Base-by-base conservation (phyloP, 164 flowering plant genomes). In the Piper longum region DNA sequence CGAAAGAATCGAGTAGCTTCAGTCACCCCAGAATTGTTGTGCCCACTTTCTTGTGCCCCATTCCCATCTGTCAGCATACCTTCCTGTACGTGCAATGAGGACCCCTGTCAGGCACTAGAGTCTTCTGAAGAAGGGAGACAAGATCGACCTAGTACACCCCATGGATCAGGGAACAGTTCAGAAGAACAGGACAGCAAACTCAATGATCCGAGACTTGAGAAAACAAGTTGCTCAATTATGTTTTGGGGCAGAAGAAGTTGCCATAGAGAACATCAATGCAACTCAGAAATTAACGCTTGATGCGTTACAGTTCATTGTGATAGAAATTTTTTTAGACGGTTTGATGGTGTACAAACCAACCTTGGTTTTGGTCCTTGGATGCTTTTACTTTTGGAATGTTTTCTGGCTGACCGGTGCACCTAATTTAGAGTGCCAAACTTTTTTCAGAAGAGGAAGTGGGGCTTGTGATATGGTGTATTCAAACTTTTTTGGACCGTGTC, bases 201-300 rank as follows among this genome's bases (percentile, higher is more conserved):
- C 26, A 87, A 80, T 56, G 86, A 81, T 43, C 70, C 86, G 6
- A 79, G 88, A 70, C 67, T 87, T 36, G 95, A 72, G 62, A 88
- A 77, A 73, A 82, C 91, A 19, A 88, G 77, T 36, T 93, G 99
- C 65, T 81, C 99, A 9, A 82, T 82, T 72, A 90, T 90, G 84
- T 87, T 90, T 63, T 88, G 96, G 97, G 78, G 84, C 60, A 74
- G 96, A 76, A 86, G 97, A 79, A 90, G 96, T 79, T 90, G 92
- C 77, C 90, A 95, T 76, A 78, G 97, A 74, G 99, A 90, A 78
- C 85, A 90, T 65, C 96, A 84, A 65, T 92, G 98, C 75, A 85
- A 89, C 62, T 82, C 98, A 7, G 97, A 92, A 66, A 89, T 89
- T 57, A 91, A 87, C 67, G 80, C 93, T 63, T 85, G 70, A 81